Base-by-base conservation (phyloP, 2,329 filamentous ascomycete species). In the Basipetospora sp. region DNA sequence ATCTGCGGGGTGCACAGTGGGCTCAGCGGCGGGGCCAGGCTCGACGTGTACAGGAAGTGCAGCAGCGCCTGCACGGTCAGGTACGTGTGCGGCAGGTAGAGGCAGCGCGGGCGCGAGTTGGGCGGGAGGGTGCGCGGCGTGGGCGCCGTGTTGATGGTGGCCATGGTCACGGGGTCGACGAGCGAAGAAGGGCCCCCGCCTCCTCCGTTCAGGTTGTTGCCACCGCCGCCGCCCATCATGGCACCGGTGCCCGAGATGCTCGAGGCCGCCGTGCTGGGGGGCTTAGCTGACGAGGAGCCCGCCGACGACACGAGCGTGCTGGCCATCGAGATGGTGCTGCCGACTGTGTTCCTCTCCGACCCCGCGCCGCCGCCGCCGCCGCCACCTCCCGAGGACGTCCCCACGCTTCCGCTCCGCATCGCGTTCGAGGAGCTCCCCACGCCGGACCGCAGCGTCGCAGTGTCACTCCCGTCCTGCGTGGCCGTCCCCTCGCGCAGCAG, bases 51-150 rank as follows among this genome's bases (percentile, higher is more conserved):
- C 8, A 98, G 68, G 53, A 82, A 98, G 57, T 94, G 82, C 19
- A 96, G 74, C 16, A 98, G 71, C 1, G 90, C 81, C 53, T 94
- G 83, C 15, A 96, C 67, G 1, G 90, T 96, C 16, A 90, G 71
- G 45, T 80, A 77, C 3, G 87, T 94, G 52, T 98, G 90, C 1
- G 90, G 90, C 5, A 98, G 74, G 53, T 94, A 98, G 14, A 98
- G 68, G 22, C 86, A 85, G 39, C 90, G 71, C 2, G 87, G 87
- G 28, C 90, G 73, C 28, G 75, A 76, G 44, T 67, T 59, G 40
- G 78, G 62, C n/a, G 71, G 63, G 16, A 77, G 57, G 8, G 66
- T 65, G 28, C 64, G 59, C 1, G 74, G 70, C 1, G 71, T 75
- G 2, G 71, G 71, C 2, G 71, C 64, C 1, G 66, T 60, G 48